phyloP scores from a whole-genome alignment of 129 eudicot genomes.

The Lactuca saligna region DNA sequence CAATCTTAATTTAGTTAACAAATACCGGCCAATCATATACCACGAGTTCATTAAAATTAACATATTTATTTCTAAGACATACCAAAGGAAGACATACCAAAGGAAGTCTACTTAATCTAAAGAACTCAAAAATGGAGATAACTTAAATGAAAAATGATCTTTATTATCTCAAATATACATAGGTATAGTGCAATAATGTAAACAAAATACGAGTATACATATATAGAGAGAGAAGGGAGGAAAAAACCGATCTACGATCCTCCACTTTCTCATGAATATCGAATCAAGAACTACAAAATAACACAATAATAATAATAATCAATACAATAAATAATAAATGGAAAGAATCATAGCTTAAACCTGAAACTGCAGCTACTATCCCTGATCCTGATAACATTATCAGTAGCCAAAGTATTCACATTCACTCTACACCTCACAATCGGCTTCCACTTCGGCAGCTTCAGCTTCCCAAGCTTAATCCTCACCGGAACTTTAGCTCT shows the following conservation, averaged over 20 bases:
- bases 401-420: conserved; percentile 54
- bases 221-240: conserved; percentile 32
- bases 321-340: conserved; percentile 10
- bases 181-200: conserved; percentile 10
- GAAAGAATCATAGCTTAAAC: conserved; percentile 49
- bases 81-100: too few species aligned
- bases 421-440: conserved; percentile 61
- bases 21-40: too few species aligned
- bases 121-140: background rate
- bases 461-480: conserved; percentile 67
- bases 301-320: background rate
- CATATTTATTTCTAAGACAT: background rate
- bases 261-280: conserved; percentile 30
- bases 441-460: conserved; percentile 68
- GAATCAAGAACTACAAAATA: conserved; percentile 16
- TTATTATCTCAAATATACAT: conserved; percentile 32
- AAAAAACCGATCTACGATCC: conserved; percentile 28
- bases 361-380: conserved; percentile 61
- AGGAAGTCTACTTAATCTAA: background rate
- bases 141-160: background rate
- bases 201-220: conserved; percentile 15
- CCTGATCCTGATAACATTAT: conserved; percentile 54
- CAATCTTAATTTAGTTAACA: too few species aligned
- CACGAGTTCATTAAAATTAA: too few species aligned
- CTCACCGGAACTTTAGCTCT: conserved; percentile 73